Conservation (phyloP, 345 rosid genomes). For the Arabidopsis suecica region DNA sequence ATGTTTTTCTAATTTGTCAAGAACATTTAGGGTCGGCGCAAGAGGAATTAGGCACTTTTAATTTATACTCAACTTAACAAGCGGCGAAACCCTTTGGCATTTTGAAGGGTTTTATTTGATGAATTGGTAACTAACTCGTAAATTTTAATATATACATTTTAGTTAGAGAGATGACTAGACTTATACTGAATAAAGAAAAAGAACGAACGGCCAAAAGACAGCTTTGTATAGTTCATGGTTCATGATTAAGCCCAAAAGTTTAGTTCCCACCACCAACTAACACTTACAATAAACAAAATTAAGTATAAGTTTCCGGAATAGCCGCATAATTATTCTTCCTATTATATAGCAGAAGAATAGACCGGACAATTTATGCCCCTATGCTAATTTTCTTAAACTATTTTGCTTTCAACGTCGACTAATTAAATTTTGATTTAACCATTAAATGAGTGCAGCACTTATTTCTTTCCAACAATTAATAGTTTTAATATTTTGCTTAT, state of each 20-base stretch:
- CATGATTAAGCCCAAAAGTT: slow-evolving; percentile 33
- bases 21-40: background rate
- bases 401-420: background rate
- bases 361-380: slow-evolving; percentile 6
- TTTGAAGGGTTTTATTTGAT: slow-evolving; percentile 24
- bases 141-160: slow-evolving; percentile 1
- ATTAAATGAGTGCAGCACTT: background rate
- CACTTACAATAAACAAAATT: background rate
- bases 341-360: background rate
- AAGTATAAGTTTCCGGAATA: slow-evolving; percentile 11
- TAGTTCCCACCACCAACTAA: slow-evolving; percentile 32
- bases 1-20: background rate
- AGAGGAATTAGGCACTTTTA: background rate
- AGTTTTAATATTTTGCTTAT: background rate
- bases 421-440: background rate
- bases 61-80: background rate
- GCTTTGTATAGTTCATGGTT: slow-evolving; percentile 27
- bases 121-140: background rate
- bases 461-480: background rate
- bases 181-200: background rate
- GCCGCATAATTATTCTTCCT: slow-evolving; percentile 7
- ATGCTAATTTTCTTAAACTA: background rate
- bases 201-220: slow-evolving; percentile 18
- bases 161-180: slow-evolving; percentile 6
- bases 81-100: slow-evolving; percentile 23